These are phyloP conservation scores for Cynanchum wilfordii DNA, from an alignment of 257 asterid species.

Conservation along the genomic window DNA sequence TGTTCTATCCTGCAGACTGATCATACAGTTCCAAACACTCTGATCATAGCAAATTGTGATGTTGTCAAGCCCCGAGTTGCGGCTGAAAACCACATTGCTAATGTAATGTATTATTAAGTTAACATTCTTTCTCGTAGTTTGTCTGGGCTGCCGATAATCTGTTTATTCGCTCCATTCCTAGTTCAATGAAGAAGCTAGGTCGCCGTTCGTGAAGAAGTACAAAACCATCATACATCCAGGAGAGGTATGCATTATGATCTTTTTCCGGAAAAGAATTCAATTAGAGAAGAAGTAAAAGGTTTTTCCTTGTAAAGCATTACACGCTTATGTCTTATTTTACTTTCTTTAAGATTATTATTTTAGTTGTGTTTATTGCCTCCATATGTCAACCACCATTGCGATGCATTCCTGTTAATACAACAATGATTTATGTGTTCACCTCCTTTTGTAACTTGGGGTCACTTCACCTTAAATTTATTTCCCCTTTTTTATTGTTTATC, in stretches of 20 bases:
- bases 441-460: background rate
- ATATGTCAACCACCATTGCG: background rate
- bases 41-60: conserved; percentile 89
- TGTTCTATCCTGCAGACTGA: conserved; percentile 57
- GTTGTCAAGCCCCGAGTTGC: conserved; percentile 95
- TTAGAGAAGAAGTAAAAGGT: background rate
- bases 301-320: background rate
- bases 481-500: background rate
- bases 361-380: background rate
- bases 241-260: conserved; percentile 55
- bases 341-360: background rate
- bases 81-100: conserved; percentile 72
- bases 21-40: conserved; percentile 86
- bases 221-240: conserved; percentile 97
- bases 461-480: background rate
- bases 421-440: background rate
- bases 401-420: background rate
- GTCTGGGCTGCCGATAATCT: conserved; percentile 1
- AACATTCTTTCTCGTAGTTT: background rate
- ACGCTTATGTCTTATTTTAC: background rate
- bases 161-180: conserved; percentile 20
- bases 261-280: background rate
- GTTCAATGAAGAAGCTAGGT: conserved; percentile 97
- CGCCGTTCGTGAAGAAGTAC: conserved; percentile 92
- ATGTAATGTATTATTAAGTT: conserved; percentile 38